Conservation (phyloP, 2,329 filamentous ascomycete species). For the Fusarium sp. region DNA sequence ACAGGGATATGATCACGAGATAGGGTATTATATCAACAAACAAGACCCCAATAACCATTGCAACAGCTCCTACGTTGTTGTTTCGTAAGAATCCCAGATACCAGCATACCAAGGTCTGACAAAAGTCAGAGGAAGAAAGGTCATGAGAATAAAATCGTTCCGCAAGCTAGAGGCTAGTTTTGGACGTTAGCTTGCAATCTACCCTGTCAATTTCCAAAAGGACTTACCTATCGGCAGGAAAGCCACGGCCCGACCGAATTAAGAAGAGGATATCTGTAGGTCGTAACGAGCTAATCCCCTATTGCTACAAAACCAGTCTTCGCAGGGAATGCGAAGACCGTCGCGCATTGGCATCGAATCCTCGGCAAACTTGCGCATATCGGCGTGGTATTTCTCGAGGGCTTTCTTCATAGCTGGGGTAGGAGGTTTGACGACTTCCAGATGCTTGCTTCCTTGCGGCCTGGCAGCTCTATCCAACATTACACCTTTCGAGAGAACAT, state of each 20-base stretch:
- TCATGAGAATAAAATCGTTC: neutral
- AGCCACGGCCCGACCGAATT: no score
- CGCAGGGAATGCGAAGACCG: neutral
- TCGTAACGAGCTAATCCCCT: neutral
- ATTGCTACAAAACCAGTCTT: neutral
- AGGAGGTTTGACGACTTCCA: neutral
- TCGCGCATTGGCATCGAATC: neutral
- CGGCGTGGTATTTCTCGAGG: neutral
- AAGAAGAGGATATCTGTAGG: neutral
- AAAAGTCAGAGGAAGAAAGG: neutral
- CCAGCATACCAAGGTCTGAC: neutral
- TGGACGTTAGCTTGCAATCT: neutral
- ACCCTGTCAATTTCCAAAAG: neutral
- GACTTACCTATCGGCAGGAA: neutral
- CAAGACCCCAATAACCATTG: neutral
- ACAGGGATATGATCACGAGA: neutral
- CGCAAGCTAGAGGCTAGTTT: no score
- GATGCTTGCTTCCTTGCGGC: no score
- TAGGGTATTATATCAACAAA: neutral
- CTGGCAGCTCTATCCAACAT: no score
- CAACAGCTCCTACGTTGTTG: no score
- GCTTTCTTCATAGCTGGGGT: neutral
- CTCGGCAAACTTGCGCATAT: neutral
- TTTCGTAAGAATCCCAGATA: neutral
- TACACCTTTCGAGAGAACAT: neutral